Evolutionary conservation across 2,329 filamentous ascomycete genomes (phyloP), one percentile per base, ranked within the genome.

Genomic region (Aureobasidium namibiae): DNA sequence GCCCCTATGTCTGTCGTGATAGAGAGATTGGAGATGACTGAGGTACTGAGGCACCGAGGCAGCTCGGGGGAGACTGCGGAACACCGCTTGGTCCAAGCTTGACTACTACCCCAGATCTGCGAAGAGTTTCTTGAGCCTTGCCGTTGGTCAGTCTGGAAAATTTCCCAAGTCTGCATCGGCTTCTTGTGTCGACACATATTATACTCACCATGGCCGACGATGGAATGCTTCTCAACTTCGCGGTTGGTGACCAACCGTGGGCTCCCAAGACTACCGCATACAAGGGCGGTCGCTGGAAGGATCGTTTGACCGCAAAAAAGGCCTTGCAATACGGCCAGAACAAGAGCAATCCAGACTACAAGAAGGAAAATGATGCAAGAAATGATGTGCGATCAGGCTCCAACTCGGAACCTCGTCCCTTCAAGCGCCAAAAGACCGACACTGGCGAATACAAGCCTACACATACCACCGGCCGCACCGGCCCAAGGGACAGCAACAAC

Each of bases 151-250:
- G 48, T 4, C 31, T 52, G 48, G 33, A 52, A 54, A 41, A 31
- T 54, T 54, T 54, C 36, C 24, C 29, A 24, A 31, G 24, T 41
- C 29, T 33, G 26, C 36, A 52, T 39, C 49, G 33, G 23, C 26
- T 33, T 42, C 16, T 53, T 23, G 29, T 23, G 24, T 31, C 24
- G 36, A 54, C 39, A 16, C 24, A 41, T 26, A 53, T n/a, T 9
- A 54, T 10, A n/a, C n/a, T 31, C 44, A 44, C 13, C 24, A 96
- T 97, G 92, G 89, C 89, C 54, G 92, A 97, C 78, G 89, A 95
- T 85, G 91, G 91, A 66, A 88, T 99, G 84, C 82, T 96, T 60
- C 79, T 97, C 70, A 97, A 97, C 68, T 96, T 97, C 71, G 86
- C 90, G 67, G 78, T 96, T 60, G 66, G 68, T 3, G 85, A 89